phyloP scores from a whole-genome alignment of 768 basidiomycete species.

The Mrakia frigida region DNA sequence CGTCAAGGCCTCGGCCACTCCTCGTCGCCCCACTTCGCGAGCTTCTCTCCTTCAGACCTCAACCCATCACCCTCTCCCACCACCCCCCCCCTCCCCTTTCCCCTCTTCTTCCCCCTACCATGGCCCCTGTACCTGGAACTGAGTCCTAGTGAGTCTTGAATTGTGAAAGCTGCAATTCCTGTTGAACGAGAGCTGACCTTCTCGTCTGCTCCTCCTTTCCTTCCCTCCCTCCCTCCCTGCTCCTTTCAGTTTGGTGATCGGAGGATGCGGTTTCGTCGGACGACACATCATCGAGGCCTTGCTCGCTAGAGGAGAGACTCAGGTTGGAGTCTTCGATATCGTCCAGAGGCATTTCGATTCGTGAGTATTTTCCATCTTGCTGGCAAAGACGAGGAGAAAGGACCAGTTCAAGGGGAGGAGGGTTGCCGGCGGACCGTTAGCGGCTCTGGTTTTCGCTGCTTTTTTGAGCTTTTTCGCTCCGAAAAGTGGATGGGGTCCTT shows the following conservation, averaged over 20 bases:
- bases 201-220: not conserved
- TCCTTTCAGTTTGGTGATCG: conserved; percentile 74
- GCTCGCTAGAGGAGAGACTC: conserved; percentile 63
- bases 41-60: not conserved
- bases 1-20: not conserved
- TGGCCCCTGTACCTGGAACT: conserved; percentile 29
- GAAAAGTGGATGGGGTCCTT: not conserved
- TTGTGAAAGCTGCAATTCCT: not conserved
- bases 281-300: conserved; percentile 85
- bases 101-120: not conserved
- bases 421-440: not conserved
- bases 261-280: conserved; percentile 84
- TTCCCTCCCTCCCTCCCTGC: not conserved
- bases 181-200: not conserved
- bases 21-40: conserved; percentile 12
- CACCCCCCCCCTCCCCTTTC: not conserved
- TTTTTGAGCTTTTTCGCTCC: not conserved
- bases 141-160: conserved; percentile 29
- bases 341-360: conserved; percentile 73
- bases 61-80: not conserved
- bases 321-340: conserved; percentile 82
- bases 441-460: not conserved
- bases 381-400: too few species aligned
- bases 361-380: conserved; percentile 36
- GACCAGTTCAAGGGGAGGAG: not conserved